Evolutionary conservation across 345 rosid genomes (phyloP).

Genomic region (Euphorbia lathyris): DNA sequence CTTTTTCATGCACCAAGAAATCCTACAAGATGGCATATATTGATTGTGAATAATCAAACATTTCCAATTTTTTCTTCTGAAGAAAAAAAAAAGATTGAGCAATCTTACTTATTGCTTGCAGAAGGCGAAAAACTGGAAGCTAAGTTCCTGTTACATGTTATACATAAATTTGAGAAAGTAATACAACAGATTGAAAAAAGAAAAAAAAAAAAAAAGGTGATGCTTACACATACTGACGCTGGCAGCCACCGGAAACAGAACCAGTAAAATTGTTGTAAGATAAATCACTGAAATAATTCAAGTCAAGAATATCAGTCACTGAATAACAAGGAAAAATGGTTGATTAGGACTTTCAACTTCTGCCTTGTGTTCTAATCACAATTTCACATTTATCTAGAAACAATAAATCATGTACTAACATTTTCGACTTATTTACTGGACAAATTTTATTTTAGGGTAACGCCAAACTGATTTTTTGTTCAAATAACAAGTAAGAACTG

Average conservation of each 20-base stretch:
- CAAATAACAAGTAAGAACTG: neutral
- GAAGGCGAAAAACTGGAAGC: constrained; percentile 48
- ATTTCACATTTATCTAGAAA: no score
- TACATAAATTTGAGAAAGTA: constrained; percentile 9
- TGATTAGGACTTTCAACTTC: no score
- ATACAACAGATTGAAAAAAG: constrained; percentile 2
- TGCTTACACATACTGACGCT: constrained; percentile 45
- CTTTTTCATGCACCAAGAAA: constrained; percentile 55
- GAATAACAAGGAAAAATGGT: neutral
- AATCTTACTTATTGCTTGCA: constrained; percentile 49
- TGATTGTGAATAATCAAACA: neutral
- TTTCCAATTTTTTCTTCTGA: neutral
- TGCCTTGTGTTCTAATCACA: no score
- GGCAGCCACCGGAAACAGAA: constrained; percentile 40
- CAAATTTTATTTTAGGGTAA: no score
- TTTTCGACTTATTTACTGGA: no score
- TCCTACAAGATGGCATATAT: constrained; percentile 9
- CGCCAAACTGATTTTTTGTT: no score
- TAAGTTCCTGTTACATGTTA: constrained; percentile 50
- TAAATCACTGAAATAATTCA: constrained; percentile 55
- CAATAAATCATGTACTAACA: no score
- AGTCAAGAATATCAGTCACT: neutral
- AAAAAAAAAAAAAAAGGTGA: constrained; percentile 4
- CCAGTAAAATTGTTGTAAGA: constrained; percentile 82
- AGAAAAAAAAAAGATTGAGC: neutral